Evolutionary conservation across 2,329 filamentous ascomycete species (phyloP), one percentile per base, ranked within the genome.

Genomic region (Claviceps sp.): DNA sequence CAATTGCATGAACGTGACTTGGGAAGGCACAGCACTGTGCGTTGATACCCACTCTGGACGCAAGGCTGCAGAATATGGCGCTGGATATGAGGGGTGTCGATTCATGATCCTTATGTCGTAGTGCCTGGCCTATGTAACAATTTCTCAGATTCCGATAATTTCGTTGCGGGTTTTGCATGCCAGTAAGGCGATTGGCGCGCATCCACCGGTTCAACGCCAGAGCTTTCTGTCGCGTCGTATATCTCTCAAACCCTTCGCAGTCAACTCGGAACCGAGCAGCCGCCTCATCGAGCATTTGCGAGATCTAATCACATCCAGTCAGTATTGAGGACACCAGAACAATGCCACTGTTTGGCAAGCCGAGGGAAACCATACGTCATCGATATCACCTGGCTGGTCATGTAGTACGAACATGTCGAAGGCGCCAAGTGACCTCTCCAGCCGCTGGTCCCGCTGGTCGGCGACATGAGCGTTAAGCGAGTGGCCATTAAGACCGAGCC

Each of bases 381-480:
- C 76, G 49, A 91, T 68, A 62, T 94, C 89, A n/a, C 84, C 82
- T 34, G 76, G 73, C 18, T 81, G 77, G 51, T 85, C 84, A 57
- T 85, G 81, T 30, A 91, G 72, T 46, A 95, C 81, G 67, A 97
- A 97, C 67, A 97, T 77, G 66, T 97, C 93, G 65, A 94, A 95
- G 14, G 85, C 85, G 20, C 83, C 85, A 16, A 97, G 70, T 1
- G 85, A 85, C 53, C 78, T 77, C 63, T 95, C 90, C 20, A 95
- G 68, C 57, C 51, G 65, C 57, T 52, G 59, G 56, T 56, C 69
- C 57, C 51, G 65, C 57, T 52, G 59, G 56, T 56, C 69, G 63
- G 58, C 69, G 87, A 54, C 46, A n/a, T 59, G 56, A 11, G 56
- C 50, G 20, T 52, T 57, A 18, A 43, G 54, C 24, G 44, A 55